A percentile compares a stretch with the other conserved stretches of the same genome.
phyloP scores from a whole-genome alignment of 176 grass and related monocot species.

The Leersia perrieri region DNA sequence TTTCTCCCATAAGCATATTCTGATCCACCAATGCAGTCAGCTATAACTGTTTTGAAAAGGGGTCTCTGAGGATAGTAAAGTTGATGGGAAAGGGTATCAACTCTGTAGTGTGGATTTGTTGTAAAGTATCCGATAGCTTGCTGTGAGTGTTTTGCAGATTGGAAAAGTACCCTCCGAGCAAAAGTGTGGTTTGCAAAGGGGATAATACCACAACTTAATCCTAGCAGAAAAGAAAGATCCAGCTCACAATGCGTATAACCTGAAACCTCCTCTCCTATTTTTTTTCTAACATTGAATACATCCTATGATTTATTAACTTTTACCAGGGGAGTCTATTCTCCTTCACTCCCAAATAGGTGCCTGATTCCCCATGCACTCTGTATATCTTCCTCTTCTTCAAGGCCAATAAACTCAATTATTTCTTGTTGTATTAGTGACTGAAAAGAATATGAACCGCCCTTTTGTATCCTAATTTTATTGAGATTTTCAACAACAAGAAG shows the following conservation, averaged over 20 bases:
- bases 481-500: conserved; percentile 93
- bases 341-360: conserved; percentile 41
- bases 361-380: conserved; percentile 79
- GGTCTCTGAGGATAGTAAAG: conserved; percentile 91
- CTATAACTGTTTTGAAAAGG: conserved; percentile 84
- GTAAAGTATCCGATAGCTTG: conserved; percentile 97
- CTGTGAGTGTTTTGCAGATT: conserved; percentile 91
- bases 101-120: conserved; percentile 75
- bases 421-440: conserved; percentile 78
- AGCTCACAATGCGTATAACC: conserved; percentile 84
- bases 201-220: conserved; percentile 83
- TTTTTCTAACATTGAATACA: neutral
- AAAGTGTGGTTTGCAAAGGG: conserved; percentile 98
- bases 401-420: conserved; percentile 87
- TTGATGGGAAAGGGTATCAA: conserved; percentile 90
- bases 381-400: conserved; percentile 95
- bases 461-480: conserved; percentile 69
- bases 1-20: conserved; percentile 59
- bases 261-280: conserved; percentile 16
- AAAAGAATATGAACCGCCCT: conserved; percentile 59
- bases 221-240: conserved; percentile 80
- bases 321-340: conserved; percentile 17
- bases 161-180: conserved; percentile 81
- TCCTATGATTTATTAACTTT: neutral
- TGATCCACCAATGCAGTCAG: conserved; percentile 69